phyloP scores from a whole-genome alignment of 1,284 basidiomycete species.

The Meira nashicola region DNA sequence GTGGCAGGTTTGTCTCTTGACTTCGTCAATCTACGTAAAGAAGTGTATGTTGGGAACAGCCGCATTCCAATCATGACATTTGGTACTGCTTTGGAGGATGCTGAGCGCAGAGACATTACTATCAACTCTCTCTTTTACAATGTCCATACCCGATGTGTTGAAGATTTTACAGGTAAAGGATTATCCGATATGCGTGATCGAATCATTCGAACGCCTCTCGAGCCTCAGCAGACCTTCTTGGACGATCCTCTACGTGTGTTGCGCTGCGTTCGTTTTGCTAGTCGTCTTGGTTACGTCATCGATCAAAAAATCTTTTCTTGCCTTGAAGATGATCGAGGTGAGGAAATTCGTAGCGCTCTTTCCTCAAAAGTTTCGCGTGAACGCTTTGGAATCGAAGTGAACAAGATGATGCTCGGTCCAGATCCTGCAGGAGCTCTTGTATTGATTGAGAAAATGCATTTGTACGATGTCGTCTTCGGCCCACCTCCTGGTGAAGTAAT shows the following conservation, averaged over 20 bases:
- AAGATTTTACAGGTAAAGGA: conserved; percentile 83
- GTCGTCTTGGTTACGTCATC: conserved; percentile 77
- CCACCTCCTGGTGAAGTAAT: conserved; percentile 10
- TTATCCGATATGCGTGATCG: conserved; percentile 74
- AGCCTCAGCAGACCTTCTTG: conserved; percentile 79
- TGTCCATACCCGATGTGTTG: conserved; percentile 77
- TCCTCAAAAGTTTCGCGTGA: conserved; percentile 48
- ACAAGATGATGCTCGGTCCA: conserved; percentile 51
- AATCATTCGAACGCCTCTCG: conserved; percentile 80
- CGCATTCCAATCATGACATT: conserved; percentile 83
- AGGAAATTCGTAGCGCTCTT: conserved; percentile 57
- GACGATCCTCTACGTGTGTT: conserved; percentile 92
- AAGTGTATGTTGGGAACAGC: conserved; percentile 74
- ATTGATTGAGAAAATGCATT: conserved; percentile 34
- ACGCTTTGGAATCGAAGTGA: conserved; percentile 52
- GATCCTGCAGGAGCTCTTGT: conserved; percentile 37
- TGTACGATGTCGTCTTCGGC: conserved; percentile 40
- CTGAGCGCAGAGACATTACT: conserved; percentile 82
- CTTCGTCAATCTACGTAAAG: conserved; percentile 91
- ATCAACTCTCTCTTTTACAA: conserved; percentile 98
- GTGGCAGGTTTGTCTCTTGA: conserved; percentile 82
- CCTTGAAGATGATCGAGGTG: conserved; percentile 63
- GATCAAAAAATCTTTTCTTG: conserved; percentile 63
- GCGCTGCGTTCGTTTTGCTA: conserved; percentile 85
- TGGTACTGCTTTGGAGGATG: conserved; percentile 89